Evolutionary conservation across 2,329 filamentous ascomycete species (phyloP), one percentile per base, ranked within the genome.

Genomic region (Lasiodiplodia theobromae): DNA sequence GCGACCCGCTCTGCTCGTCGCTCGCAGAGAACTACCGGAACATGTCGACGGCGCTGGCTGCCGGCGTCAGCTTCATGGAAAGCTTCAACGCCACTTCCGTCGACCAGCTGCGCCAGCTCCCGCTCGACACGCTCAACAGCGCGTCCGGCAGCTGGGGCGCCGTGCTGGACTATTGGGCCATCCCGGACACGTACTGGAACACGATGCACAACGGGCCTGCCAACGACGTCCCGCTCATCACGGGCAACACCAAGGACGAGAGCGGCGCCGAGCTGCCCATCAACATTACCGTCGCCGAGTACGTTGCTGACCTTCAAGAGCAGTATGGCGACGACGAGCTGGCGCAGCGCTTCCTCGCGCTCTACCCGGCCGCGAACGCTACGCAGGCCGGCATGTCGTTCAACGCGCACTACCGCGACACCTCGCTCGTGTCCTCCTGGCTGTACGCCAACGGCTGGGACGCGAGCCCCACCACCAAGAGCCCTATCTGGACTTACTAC

Each of bases 161-260:
- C 18, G 64, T 31, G 18, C 77, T 49, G 73, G 75, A 4, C 68
- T 77, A 1, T 38, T 69, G 73, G 70, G 74, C 51, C 8, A 8
- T 77, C 74, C 73, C 31, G 12, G 73, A 72, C 1, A 73, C 73
- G 1, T 75, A 74, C 37, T 64, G 23, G 51, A 68, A 69, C 57
- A 66, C 68, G 34, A 70, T 73, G 31, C 74, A 75, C 10, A 74
- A 78, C 52, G 74, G 73, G 1, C 70, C 69, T 0, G 73, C 77
- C 21, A 68, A 77, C 37, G 69, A 87, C 60, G 86, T 91, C 0
- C 88, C 89, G 0, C 82, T 91, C 37, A 81, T 92, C 1, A 79
- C 86, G 23, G 89, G 90, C 1, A 85, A 84, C n/a, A 91, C 91
- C 73, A 86, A 85, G 0, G 89, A 92, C 71, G 90, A 92, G 74